Base-by-base conservation (phyloP, 805 yeast genomes). In the Pichia occidentalis region DNA sequence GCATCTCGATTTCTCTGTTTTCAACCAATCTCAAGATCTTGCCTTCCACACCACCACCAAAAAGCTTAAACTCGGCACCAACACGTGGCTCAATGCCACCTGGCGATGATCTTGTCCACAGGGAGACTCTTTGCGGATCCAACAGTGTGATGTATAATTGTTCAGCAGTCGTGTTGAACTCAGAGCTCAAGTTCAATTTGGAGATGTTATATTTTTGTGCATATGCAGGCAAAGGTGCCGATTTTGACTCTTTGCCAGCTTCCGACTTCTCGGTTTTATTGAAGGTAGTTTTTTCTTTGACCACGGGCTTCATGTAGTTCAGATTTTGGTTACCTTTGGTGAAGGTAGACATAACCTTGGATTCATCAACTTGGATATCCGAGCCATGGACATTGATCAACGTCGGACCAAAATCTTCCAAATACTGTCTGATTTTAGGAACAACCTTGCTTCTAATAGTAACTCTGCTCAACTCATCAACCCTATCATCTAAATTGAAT, bases 21-120 rank as follows among this genome's bases (percentile, higher is more conserved):
- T 70, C 66, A n/a, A 66, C 72, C 43, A 85, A 67, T 48, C 73
- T 76, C 29, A 71, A 50, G 46, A 86, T 65, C 53, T 75, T 74
- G 36, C 96, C 95, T 13, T 71, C 58, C 36, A 92, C 79, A 43
- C 86, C 85, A 12, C 97, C 97, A 11, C 95, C 94, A 57, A 92
- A 92, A 41, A 92, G 59, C 22, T 70, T 69, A 61, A 78, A 87
- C 16, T 65, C 65, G 2, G 81, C 69, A 5, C 84, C 85, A 36
- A 68, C 84, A 30, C 58, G 58, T 44, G 83, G 67, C 51, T 71
- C 73, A 37, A 85, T 71, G 21, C 57, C 61, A 22, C 32, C 42
- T 34, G 76, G 87, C 25, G 74, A 65, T 0, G 94, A 76, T 42
- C 95, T 77, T 1, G 95, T 71, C 97, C 97, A 92, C 1, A 88